phyloP scores from a whole-genome alignment of 768 basidiomycete species.

The Coprinellus micaceus region DNA sequence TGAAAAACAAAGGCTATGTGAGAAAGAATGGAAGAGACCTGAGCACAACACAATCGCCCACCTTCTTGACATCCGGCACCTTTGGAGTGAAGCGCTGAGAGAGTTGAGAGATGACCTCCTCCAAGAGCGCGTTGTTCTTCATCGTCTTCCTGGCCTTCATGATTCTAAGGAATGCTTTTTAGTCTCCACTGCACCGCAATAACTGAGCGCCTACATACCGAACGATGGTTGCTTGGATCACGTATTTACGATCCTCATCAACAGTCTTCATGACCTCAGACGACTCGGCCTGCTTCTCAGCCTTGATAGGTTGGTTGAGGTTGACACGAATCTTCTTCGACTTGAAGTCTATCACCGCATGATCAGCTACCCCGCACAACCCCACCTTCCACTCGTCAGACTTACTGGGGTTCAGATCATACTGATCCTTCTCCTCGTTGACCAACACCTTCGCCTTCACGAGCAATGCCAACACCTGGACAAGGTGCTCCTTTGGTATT shows the following conservation, averaged over 20 bases:
- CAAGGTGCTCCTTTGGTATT: slow-evolving; percentile 74
- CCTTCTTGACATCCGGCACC: slow-evolving; percentile 97
- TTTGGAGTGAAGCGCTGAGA: slow-evolving; percentile 87
- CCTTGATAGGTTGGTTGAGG: slow-evolving; percentile 88
- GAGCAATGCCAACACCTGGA: slow-evolving; percentile 62
- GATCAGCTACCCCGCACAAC: background rate
- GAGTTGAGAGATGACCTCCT: slow-evolving; percentile 88
- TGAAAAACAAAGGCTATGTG: no score
- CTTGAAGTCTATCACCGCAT: slow-evolving; percentile 61
- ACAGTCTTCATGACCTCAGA: slow-evolving; percentile 92
- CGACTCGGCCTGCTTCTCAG: slow-evolving; percentile 89
- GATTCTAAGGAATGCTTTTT: slow-evolving; percentile 56
- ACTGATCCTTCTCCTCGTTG: slow-evolving; percentile 84
- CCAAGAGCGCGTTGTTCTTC: slow-evolving; percentile 88
- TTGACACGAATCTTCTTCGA: slow-evolving; percentile 94
- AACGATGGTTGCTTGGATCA: slow-evolving; percentile 93
- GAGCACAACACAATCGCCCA: slow-evolving; percentile 26
- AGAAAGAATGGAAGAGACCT: slow-evolving; percentile 7
- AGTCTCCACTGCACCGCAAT: background rate
- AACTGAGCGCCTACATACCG: slow-evolving; percentile 40
- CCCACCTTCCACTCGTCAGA: background rate
- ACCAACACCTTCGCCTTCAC: slow-evolving; percentile 88
- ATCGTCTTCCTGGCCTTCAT: slow-evolving; percentile 96
- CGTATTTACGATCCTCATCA: slow-evolving; percentile 95
- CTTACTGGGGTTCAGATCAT: slow-evolving; percentile 80